Base-by-base conservation (phyloP, 768 basidiomycete species). In the Auricularia sp. region DNA sequence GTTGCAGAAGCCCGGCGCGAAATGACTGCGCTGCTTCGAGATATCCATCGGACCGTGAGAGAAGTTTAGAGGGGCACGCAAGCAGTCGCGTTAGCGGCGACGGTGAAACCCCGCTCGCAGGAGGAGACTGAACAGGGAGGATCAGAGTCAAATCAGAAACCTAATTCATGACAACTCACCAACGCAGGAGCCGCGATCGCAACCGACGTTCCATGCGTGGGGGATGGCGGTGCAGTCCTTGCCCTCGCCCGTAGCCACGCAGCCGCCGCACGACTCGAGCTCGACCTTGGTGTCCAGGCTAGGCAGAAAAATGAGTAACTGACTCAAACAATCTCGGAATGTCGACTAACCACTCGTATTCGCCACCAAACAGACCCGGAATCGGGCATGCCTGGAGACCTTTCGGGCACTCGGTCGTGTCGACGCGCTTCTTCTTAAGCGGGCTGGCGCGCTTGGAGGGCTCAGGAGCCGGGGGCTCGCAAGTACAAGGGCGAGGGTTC, bases 201-300 rank as follows among this genome's bases (percentile, higher is more conserved):
- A 94, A n/a, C 82, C 83, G 70, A 90, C 87, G 71, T 85, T 85
- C 81, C 84, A 83, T 21, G 81, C 85, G 59, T 85, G 83, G 56
- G 75, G 67, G 68, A 92, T 90, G 56, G 80, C 75, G 18, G 85
- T 85, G 74, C 90, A 93, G 73, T 93, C 87, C 72, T 84, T 76
- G 33, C 90, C 90, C 54, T 76, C 71, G 21, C 84, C 84, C n/a
- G 81, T 74, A 18, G 82, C 79, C 2, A 82, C 74, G 71, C 90
- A 92, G 35, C 91, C 90, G 67, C 90, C 90, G 74, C 90, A 92
- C 14, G 85, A 85, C 66, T 84, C 79, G 58, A 92, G 80, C 66
- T 91, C 88, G 54, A 76, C 76, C 18, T 74, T 68, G 36, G 81
- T 81, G 74, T 92, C 87, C 62, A 92, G 70, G 71, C 79, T 70